Evolutionary conservation across 164 flowering plant species (phyloP), one percentile per base, ranked within the genome.

Genomic region (Akebia trifoliata): DNA sequence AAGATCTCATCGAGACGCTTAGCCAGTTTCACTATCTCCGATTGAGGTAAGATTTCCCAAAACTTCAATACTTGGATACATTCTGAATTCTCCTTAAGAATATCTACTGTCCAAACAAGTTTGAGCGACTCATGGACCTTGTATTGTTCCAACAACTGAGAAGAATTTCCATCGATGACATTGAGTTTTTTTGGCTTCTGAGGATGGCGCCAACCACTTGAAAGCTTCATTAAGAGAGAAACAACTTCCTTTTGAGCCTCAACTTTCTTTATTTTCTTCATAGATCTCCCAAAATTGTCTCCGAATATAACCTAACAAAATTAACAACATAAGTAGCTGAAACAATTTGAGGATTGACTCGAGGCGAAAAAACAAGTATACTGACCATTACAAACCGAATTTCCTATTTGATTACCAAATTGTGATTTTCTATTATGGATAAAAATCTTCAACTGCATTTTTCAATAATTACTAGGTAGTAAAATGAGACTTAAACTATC

Each of bases 31-130:
- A 65, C 62, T 15, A 65, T 59, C 9, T 66, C 42, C 3, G 29
- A 2, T 4, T 1, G 20, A 10, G 74, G 63, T 24, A 67, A 47
- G 21, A 75, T 39, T 46, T 65, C 70, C 71, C 71, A 75, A 61
- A 75, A 32, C 28, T 62, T 75, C 47, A 76, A 45, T 18, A 76
- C 69, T 53, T 79, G 79, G 39, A 63, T 31, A 34, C 60, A 62
- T 2, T 31, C 53, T 10, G 57, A 42, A 10, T 62, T 37, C 18
- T 74, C 69, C 31, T 61, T 68, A 4, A 54, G 40, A 54, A 71
- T 25, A 43, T 78, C 81, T n/a, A 73, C 64, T 34, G 56, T 76
- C 78, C 80, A 78, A 20, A 81, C 26, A 26, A 81, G 66, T 17
- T 31, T 37, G 2, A 64, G 54, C 8, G 24, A 4, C 37, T 43